phyloP scores from a whole-genome alignment of 169 alveolate genomes.

The Perkinsus marinus region DNA sequence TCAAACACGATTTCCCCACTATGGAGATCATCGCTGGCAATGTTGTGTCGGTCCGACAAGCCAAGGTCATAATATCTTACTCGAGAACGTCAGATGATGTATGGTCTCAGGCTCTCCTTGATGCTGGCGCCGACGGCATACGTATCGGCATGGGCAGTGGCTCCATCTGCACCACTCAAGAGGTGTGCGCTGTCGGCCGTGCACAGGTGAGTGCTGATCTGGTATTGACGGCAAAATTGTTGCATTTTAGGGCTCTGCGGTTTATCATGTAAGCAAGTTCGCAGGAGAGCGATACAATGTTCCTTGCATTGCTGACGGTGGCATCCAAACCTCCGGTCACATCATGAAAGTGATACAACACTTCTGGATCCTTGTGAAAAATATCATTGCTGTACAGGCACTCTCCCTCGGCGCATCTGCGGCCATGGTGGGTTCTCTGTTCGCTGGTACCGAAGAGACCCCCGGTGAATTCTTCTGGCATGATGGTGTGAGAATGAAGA shows the following conservation, averaged over 20 bases:
- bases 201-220: slow-evolving; percentile 33
- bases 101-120: slow-evolving; percentile 31
- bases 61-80: slow-evolving; percentile 38
- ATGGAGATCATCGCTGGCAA: slow-evolving; percentile 78
- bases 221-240: slow-evolving; percentile 71
- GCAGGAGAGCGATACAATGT: slow-evolving; percentile 53
- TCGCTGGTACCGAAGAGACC: slow-evolving; percentile 83
- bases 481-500: slow-evolving; percentile 59
- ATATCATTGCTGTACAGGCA: slow-evolving; percentile 26
- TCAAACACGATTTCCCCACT: slow-evolving; percentile 56
- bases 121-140: slow-evolving; percentile 71
- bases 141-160: slow-evolving; percentile 89
- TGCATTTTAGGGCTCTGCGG: slow-evolving; percentile 78
- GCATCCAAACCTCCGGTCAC: slow-evolving; percentile 79
- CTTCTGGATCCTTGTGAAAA: not conserved
- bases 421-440: slow-evolving; percentile 75
- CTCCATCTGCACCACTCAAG: slow-evolving; percentile 85
- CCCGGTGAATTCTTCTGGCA: slow-evolving; percentile 79
- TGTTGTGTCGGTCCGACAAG: slow-evolving; percentile 76
- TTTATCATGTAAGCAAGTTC: slow-evolving; percentile 68
- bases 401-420: slow-evolving; percentile 75
- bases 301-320: slow-evolving; percentile 87
- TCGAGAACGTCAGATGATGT: slow-evolving; percentile 23
- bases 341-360: slow-evolving; percentile 62
- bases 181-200: slow-evolving; percentile 37